Conservation (phyloP, 2,329 filamentous ascomycete genomes). For the Stachybotrys elegans region DNA sequence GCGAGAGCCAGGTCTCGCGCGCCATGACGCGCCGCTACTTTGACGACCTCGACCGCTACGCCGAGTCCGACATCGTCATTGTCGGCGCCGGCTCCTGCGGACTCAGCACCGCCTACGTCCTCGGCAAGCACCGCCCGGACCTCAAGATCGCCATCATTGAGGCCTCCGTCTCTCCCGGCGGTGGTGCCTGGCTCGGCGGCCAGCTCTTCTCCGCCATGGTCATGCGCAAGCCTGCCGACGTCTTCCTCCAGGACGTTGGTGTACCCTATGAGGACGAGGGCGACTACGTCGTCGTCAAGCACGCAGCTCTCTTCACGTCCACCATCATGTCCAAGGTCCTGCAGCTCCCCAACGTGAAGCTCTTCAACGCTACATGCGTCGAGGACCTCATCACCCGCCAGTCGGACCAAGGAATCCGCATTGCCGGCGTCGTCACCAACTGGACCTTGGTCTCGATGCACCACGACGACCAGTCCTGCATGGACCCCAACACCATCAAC, state of each 20-base stretch:
- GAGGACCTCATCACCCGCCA: conserved; percentile 88
- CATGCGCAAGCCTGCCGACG: conserved; percentile 87
- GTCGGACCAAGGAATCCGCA: conserved; percentile 51
- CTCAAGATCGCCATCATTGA: conserved; percentile 90
- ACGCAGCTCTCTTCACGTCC: conserved; percentile 86
- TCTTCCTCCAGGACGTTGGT: conserved; percentile 74
- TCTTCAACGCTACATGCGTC: conserved; percentile 91
- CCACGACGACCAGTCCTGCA: conserved; percentile 87
- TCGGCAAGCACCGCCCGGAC: conserved; percentile 79
- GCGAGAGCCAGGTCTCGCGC: conserved; percentile 86
- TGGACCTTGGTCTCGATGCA: conserved; percentile 89
- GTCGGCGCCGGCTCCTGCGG: conserved; percentile 87
- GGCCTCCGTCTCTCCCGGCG: conserved; percentile 79
- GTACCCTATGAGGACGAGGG: conserved; percentile 86
- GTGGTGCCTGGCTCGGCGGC: conserved; percentile 87
- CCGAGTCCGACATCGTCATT: conserved; percentile 92
- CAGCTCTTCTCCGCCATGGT: conserved; percentile 96
- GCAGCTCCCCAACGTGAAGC: conserved; percentile 83
- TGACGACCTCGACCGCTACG: conserved; percentile 78
- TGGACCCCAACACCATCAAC: conserved; percentile 97
- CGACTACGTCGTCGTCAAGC: conserved; percentile 87
- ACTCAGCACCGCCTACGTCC: conserved; percentile 76
- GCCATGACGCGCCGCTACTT: conserved; percentile 96
- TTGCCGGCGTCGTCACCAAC: conserved; percentile 90
- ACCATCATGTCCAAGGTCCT: conserved; percentile 82